A percentile compares a stretch with the other conserved stretches of the same genome.
Conservation (phyloP, 192 early-diverging fungal genomes). For the Backusella westeae region DNA sequence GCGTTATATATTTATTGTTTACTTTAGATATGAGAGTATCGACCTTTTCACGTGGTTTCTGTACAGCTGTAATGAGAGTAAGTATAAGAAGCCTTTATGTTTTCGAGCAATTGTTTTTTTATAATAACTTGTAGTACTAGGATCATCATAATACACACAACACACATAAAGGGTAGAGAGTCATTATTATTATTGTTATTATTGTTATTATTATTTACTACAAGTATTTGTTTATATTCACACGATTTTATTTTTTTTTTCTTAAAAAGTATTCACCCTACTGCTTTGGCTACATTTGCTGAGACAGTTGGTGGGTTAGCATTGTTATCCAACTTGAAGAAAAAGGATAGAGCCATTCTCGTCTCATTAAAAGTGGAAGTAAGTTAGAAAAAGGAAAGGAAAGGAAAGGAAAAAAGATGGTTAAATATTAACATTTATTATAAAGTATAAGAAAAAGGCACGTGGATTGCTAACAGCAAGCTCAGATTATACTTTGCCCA, state of each 20-base stretch:
- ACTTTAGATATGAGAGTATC: constrained; percentile 49
- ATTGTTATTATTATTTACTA: too few relatives aligned
- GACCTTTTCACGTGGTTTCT: constrained; percentile 51
- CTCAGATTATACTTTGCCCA: constrained; percentile 24
- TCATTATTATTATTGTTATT: too few relatives aligned
- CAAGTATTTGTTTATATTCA: neutral
- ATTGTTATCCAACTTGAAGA: constrained; percentile 42
- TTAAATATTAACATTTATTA: too few relatives aligned
- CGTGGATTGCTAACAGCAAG: constrained; percentile 40
- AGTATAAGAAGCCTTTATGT: neutral
- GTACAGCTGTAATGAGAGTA: constrained; percentile 56
- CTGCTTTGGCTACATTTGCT: constrained; percentile 52
- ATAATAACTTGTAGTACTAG: constrained; percentile 24
- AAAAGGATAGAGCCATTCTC: constrained; percentile 50
- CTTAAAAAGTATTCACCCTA: constrained; percentile 44
- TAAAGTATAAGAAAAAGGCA: constrained; percentile 43
- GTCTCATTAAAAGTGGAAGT: constrained; percentile 53
- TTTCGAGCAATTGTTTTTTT: neutral
- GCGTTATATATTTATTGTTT: constrained; percentile 13
- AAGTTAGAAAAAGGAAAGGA: neutral
- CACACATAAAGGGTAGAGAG: constrained; percentile 39
- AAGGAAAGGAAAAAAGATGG: too few relatives aligned
- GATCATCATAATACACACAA: constrained; percentile 52
- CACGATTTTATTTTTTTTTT: neutral
- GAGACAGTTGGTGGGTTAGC: constrained; percentile 57